Percentiles rank a stretch among this genome's conserved stretches.
Conservation (phyloP, 2,329 filamentous ascomycete species). For the Aspergillus sp. region DNA sequence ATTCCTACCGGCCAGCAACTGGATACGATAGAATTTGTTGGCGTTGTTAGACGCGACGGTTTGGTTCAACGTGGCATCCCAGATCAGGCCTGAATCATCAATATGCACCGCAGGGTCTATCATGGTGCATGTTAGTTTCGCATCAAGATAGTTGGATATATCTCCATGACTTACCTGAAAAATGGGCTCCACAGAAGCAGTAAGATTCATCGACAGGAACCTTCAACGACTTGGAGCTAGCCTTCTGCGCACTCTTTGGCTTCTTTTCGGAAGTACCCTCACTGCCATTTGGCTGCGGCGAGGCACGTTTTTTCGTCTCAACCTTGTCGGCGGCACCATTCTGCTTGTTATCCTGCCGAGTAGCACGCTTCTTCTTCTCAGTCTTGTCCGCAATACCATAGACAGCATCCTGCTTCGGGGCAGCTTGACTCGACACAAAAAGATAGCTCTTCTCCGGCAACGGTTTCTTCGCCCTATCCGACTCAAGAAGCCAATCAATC, state of each 20-base stretch:
- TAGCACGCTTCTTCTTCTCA: slow-evolving; percentile 25
- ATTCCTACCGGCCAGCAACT: slow-evolving; percentile 46
- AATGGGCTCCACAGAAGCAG: background rate
- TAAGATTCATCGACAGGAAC: slow-evolving; percentile 45
- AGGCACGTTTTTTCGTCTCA: too few relatives aligned
- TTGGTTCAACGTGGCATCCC: slow-evolving; percentile 75
- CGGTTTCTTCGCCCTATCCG: slow-evolving; percentile 38
- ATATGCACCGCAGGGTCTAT: slow-evolving; percentile 54
- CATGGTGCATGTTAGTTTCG: background rate
- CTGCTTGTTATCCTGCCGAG: slow-evolving; percentile 12
- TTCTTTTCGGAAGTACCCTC: slow-evolving; percentile 24
- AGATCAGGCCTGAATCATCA: slow-evolving; percentile 62
- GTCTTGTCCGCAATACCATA: slow-evolving; percentile 22
- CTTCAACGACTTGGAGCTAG: slow-evolving; percentile 36
- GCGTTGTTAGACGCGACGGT: slow-evolving; percentile 68
- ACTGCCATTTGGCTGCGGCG: slow-evolving; percentile 4
- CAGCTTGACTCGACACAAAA: slow-evolving; percentile 15
- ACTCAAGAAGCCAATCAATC: slow-evolving; percentile 60
- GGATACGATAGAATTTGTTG: slow-evolving; percentile 78
- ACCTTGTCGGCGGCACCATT: slow-evolving; percentile 13
- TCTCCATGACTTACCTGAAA: background rate
- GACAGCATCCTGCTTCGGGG: slow-evolving; percentile 3
- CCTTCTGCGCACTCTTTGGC: slow-evolving; percentile 42
- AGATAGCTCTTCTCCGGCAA: slow-evolving; percentile 36
- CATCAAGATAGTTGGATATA: too few relatives aligned